Evolutionary conservation across 805 yeast genomes (phyloP).

Genomic region (Metschnikowia lunata): DNA sequence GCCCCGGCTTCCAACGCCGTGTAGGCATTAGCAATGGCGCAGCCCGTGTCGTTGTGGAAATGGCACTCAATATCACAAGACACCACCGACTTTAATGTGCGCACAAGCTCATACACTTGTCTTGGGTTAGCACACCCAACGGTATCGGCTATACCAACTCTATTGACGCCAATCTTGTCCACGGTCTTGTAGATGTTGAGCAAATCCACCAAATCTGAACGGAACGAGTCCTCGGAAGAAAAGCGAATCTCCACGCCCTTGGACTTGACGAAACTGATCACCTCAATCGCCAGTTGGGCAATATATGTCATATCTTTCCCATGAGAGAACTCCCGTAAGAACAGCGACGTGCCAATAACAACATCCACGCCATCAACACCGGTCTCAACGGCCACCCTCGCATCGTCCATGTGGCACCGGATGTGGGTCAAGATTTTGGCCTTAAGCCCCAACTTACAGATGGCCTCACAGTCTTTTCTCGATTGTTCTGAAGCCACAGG

Average conservation of each 20-base stretch:
- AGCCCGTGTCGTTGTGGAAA: conserved; percentile 98
- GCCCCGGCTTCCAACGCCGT: conserved; percentile 99
- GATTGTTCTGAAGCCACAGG: conserved; percentile 98
- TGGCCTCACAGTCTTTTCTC: conserved; percentile 92
- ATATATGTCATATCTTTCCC: conserved; percentile 99
- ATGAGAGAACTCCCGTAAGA: conserved; percentile 89
- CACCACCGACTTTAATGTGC: conserved; percentile 89
- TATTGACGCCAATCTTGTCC: conserved; percentile 94
- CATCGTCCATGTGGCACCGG: conserved; percentile 99
- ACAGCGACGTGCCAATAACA: conserved; percentile 95
- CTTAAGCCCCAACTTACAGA: conserved; percentile 93
- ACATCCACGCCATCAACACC: conserved; percentile 99
- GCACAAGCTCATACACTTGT: conserved; percentile 94
- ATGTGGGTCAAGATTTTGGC: conserved; percentile 95
- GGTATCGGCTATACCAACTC: conserved; percentile 99
- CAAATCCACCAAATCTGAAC: conserved; percentile 92
- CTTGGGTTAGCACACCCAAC: conserved; percentile 99
- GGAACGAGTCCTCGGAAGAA: conserved; percentile 95
- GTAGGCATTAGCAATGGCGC: conserved; percentile 98
- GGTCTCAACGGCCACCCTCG: conserved; percentile 92
- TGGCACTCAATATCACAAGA: conserved; percentile 97
- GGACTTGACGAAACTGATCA: conserved; percentile 93
- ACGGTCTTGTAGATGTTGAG: conserved; percentile 95
- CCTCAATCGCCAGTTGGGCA: conserved; percentile 93
- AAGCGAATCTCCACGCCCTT: conserved; percentile 96